Conservation (phyloP, 2,329 filamentous ascomycete genomes). For the Stachybotrys elegans region DNA sequence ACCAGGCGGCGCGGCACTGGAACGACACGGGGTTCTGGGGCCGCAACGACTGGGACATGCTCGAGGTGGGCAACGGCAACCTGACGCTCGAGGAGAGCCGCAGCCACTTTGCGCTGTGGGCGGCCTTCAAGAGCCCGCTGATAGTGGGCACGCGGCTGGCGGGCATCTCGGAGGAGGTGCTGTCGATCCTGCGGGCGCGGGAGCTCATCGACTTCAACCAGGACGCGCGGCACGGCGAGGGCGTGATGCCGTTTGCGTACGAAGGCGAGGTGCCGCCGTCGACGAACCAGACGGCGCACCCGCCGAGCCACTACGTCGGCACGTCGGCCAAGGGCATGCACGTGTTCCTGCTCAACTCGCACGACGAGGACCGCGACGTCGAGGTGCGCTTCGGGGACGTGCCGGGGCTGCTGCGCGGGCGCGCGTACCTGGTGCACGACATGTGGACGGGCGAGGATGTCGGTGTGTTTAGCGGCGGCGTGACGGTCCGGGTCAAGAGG, state of each 20-base stretch:
- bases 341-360: conserved; percentile 43
- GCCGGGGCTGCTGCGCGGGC: conserved; percentile 18
- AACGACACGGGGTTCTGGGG: conserved; percentile 42
- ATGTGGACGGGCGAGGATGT: conserved; percentile 40
- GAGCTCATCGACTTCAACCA: conserved; percentile 38
- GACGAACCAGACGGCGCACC: conserved; percentile 25
- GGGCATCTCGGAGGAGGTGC: conserved; percentile 25
- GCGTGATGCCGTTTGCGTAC: conserved; percentile 42
- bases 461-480: conserved; percentile 22
- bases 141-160: conserved; percentile 41
- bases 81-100: conserved; percentile 39
- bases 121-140: conserved; percentile 42
- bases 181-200: conserved; percentile 37
- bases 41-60: conserved; percentile 46
- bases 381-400: conserved; percentile 32
- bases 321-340: conserved; percentile 35
- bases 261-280: conserved; percentile 42
- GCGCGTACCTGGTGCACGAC: conserved; percentile 34
- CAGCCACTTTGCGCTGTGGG: conserved; percentile 48
- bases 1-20: conserved; percentile 23
- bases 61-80: conserved; percentile 44
- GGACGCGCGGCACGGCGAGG: conserved; percentile 33
- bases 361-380: conserved; percentile 26
- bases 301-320: conserved; percentile 44
- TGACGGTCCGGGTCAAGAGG: background rate